Conservation (phyloP, 768 basidiomycete genomes). For the Tricholoma saponaceum region DNA sequence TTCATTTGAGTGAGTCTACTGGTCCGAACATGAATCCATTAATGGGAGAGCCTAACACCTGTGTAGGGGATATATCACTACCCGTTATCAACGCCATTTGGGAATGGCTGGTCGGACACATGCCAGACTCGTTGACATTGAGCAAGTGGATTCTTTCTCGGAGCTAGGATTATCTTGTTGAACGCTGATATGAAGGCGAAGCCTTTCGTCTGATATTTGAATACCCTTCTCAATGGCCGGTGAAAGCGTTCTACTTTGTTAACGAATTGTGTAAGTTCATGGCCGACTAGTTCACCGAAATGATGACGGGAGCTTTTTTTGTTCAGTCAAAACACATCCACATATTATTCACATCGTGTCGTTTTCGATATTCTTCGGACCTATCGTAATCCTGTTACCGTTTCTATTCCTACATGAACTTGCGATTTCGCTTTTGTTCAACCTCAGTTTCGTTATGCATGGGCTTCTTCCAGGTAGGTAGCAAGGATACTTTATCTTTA, state of each 20-base stretch:
- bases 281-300: neutral
- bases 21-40: neutral
- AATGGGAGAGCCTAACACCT: neutral
- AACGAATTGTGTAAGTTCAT: constrained; percentile 14
- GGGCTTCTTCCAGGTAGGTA: constrained; percentile 28
- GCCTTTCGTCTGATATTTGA: constrained; percentile 6
- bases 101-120: constrained; percentile 1
- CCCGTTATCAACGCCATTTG: neutral
- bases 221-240: constrained; percentile 18
- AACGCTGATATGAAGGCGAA: constrained; percentile 1
- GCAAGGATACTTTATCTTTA: neutral
- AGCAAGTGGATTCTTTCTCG: neutral
- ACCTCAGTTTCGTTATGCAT: constrained; percentile 31
- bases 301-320: neutral
- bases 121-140: neutral
- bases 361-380: constrained; percentile 39
- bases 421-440: constrained; percentile 27
- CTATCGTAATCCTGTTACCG: constrained; percentile 33
- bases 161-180: neutral
- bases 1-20: constrained; percentile 5
- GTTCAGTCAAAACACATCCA: constrained; percentile 23
- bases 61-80: constrained; percentile 2
- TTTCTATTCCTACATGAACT: constrained; percentile 31
- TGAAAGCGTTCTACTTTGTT: constrained; percentile 7
- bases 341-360: constrained; percentile 31